These are phyloP conservation scores for Colletotrichum tanaceti DNA, from an alignment of 2,329 filamentous ascomycete species.

Conservation along the genomic window DNA sequence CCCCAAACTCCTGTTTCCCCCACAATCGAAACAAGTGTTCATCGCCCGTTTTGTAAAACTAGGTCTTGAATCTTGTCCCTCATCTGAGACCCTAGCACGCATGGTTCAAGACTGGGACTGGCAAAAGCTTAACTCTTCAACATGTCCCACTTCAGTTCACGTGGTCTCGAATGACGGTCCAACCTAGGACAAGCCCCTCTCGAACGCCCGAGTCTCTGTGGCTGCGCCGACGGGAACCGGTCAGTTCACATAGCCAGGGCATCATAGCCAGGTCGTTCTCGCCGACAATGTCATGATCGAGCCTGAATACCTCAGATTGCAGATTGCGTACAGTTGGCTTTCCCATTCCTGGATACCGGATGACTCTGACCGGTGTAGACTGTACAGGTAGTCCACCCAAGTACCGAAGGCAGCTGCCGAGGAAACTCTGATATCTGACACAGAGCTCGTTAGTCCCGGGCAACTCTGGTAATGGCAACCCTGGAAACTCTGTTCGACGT, in stretches of 20 bases:
- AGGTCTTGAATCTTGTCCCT: background rate
- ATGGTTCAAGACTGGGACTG: conserved; percentile 9
- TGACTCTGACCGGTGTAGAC: background rate
- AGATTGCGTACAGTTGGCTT: background rate
- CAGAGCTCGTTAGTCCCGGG: conserved; percentile 8
- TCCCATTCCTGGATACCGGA: background rate
- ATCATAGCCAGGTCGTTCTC: too few relatives aligned
- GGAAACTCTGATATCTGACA: conserved; percentile 27
- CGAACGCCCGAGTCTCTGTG: too few relatives aligned
- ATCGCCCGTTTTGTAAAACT: too few relatives aligned
- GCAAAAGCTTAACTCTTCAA: conserved; percentile 8
- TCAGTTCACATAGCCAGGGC: too few relatives aligned
- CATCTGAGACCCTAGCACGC: conserved; percentile 1
- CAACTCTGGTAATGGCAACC: conserved; percentile 11
- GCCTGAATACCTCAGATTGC: too few relatives aligned
- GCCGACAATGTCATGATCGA: too few relatives aligned
- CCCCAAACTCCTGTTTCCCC: background rate
- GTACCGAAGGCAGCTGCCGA: conserved; percentile 12
- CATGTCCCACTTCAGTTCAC: background rate
- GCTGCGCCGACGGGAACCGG: too few relatives aligned
- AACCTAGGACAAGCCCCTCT: too few relatives aligned
- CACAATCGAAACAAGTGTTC: background rate
- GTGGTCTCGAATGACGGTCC: background rate
- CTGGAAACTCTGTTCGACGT: conserved; percentile 19
- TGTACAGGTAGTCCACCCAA: conserved; percentile 10